Evolutionary conservation across 768 basidiomycete species (phyloP).

Genomic region (Suillus plorans): DNA sequence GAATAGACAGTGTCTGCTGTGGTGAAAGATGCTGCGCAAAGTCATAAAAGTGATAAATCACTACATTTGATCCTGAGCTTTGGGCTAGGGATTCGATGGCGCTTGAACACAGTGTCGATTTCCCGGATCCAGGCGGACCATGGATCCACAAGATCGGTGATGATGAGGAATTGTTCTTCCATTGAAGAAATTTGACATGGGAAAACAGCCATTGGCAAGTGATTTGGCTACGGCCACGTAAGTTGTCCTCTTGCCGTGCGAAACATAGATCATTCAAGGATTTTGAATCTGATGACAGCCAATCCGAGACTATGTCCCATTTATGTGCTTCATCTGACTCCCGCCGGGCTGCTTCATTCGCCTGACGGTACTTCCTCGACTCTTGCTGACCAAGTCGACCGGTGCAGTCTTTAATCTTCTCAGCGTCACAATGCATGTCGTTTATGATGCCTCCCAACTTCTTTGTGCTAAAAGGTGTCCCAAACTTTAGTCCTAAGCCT

Average conservation of each 20-base stretch:
- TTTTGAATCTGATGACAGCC: too few relatives aligned
- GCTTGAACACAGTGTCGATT: neutral
- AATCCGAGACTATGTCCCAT: too few relatives aligned
- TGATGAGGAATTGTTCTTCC: neutral
- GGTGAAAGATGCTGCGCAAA: neutral
- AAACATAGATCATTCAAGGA: too few relatives aligned
- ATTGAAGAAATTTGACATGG: neutral
- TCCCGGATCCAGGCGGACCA: neutral
- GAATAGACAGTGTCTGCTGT: neutral
- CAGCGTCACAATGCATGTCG: neutral
- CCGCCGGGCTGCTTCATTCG: too few relatives aligned
- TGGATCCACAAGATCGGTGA: neutral
- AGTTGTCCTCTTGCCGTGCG: neutral
- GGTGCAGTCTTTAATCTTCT: neutral
- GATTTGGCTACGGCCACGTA: neutral
- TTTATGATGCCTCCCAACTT: neutral
- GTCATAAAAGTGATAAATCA: conserved; percentile 2
- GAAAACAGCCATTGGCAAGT: neutral
- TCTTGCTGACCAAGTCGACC: neutral
- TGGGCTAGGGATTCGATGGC: neutral
- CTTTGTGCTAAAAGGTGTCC: neutral
- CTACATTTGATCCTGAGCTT: neutral
- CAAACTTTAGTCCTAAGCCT: neutral
- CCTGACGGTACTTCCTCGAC: neutral
- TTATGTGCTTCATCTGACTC: too few relatives aligned